phyloP scores from a whole-genome alignment of 2,329 filamentous ascomycete species.

The Xylariaceae sp. region DNA sequence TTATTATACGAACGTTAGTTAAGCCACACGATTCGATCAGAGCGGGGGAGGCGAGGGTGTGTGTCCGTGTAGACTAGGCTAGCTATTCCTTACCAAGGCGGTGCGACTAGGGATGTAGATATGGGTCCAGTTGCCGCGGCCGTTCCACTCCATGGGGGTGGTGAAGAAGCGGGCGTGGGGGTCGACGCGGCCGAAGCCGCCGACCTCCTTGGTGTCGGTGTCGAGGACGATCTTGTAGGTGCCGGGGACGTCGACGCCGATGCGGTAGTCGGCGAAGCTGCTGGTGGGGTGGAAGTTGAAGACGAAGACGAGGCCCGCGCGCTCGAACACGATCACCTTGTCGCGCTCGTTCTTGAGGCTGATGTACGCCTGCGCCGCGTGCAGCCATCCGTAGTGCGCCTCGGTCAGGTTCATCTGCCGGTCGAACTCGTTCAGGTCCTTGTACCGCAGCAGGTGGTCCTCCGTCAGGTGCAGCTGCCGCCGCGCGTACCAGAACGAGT shows the following conservation, averaged over 20 bases:
- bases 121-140: constrained; percentile 85
- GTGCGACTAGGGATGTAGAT: constrained; percentile 86
- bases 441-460: constrained; percentile 82
- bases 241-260: constrained; percentile 82
- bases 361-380: constrained; percentile 83
- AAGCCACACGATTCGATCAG: neutral
- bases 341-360: constrained; percentile 91
- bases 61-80: no score
- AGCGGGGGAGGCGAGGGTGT: no score
- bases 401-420: constrained; percentile 86
- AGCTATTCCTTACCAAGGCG: constrained; percentile 80
- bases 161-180: constrained; percentile 89
- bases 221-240: constrained; percentile 88
- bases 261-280: constrained; percentile 89
- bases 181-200: constrained; percentile 77
- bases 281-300: constrained; percentile 92
- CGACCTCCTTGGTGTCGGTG: constrained; percentile 75
- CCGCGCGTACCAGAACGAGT: constrained; percentile 92
- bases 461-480: constrained; percentile 93
- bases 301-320: constrained; percentile 85
- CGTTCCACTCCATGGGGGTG: constrained; percentile 87
- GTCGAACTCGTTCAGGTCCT: constrained; percentile 93
- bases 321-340: constrained; percentile 95
- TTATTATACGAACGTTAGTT: constrained; percentile 6
- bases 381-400: constrained; percentile 88